These are phyloP conservation scores for Balansia obtecta DNA, from an alignment of 2,329 filamentous ascomycete species.

Conservation along the genomic window DNA sequence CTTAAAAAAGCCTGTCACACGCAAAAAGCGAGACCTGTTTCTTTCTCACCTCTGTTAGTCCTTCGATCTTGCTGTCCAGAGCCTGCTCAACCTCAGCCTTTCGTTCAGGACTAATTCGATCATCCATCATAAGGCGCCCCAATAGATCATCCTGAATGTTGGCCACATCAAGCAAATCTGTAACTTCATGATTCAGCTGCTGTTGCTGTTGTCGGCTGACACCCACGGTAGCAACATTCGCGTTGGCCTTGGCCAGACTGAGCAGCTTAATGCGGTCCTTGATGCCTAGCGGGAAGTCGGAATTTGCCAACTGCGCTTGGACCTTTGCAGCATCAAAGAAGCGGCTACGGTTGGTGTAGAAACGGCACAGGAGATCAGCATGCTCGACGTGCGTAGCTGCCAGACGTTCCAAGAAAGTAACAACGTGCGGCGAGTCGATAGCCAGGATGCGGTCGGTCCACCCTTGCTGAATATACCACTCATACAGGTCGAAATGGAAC, in stretches of 20 bases:
- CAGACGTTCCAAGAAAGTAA: slow-evolving; percentile 72
- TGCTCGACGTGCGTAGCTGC: slow-evolving; percentile 61
- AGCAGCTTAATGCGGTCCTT: slow-evolving; percentile 82
- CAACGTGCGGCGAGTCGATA: slow-evolving; percentile 73
- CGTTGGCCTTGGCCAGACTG: slow-evolving; percentile 83
- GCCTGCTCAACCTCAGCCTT: slow-evolving; percentile 50
- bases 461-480: slow-evolving; percentile 84
- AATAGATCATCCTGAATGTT: slow-evolving; percentile 91
- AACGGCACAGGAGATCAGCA: slow-evolving; percentile 85
- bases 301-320: slow-evolving; percentile 71
- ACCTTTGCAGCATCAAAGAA: slow-evolving; percentile 84
- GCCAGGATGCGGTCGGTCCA: slow-evolving; percentile 78
- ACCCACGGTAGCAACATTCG: slow-evolving; percentile 67
- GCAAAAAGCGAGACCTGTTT: slow-evolving; percentile 10
- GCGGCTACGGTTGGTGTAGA: slow-evolving; percentile 72
- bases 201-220: slow-evolving; percentile 73
- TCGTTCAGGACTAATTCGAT: slow-evolving; percentile 51
- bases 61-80: slow-evolving; percentile 67
- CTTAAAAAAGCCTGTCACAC: background rate
- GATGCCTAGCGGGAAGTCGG: slow-evolving; percentile 67
- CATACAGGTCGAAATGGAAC: slow-evolving; percentile 92
- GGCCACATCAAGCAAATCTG: slow-evolving; percentile 78
- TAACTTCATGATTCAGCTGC: slow-evolving; percentile 70
- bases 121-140: slow-evolving; percentile 62
- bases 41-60: slow-evolving; percentile 64